Conservation (phyloP, 768 basidiomycete genomes). For the Clathrus columnatus region DNA sequence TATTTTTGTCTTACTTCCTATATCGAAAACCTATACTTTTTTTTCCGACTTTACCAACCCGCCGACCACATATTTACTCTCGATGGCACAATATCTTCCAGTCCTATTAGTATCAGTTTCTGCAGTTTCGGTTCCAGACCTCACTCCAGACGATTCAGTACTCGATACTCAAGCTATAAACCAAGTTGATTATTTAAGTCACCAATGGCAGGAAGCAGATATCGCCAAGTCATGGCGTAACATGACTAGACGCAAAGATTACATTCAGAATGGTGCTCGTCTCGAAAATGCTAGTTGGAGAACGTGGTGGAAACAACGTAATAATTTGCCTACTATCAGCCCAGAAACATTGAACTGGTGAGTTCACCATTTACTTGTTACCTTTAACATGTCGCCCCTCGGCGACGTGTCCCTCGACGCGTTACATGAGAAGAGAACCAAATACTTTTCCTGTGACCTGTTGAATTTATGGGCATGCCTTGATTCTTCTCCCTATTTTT, state of each 20-base stretch:
- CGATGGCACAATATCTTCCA: slow-evolving; percentile 51
- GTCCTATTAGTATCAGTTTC: slow-evolving; percentile 58
- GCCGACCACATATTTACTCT: not conserved
- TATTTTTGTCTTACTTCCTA: too few species aligned
- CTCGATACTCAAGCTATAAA: slow-evolving; percentile 79
- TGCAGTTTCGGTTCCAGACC: slow-evolving; percentile 31
- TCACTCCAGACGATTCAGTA: slow-evolving; percentile 66
- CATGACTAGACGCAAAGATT: slow-evolving; percentile 98
- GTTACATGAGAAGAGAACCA: not conserved
- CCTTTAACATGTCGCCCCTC: not conserved
- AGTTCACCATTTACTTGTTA: slow-evolving; percentile 21
- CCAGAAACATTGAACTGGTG: slow-evolving; percentile 99
- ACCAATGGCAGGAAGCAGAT: slow-evolving; percentile 97
- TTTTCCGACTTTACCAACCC: too few species aligned
- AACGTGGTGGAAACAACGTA: slow-evolving; percentile 99
- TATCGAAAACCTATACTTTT: too few species aligned
- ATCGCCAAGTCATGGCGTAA: slow-evolving; percentile 98
- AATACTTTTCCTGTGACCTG: not conserved
- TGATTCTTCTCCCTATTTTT: not conserved
- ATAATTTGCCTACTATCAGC: slow-evolving; percentile 87
- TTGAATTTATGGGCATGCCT: not conserved
- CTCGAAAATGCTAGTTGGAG: slow-evolving; percentile 98
- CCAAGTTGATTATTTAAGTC: slow-evolving; percentile 97
- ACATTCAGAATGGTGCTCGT: slow-evolving; percentile 88
- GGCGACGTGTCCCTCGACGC: not conserved